Base-by-base conservation (phyloP, 345 rosid genomes). In the Conringia planisiliqua region DNA sequence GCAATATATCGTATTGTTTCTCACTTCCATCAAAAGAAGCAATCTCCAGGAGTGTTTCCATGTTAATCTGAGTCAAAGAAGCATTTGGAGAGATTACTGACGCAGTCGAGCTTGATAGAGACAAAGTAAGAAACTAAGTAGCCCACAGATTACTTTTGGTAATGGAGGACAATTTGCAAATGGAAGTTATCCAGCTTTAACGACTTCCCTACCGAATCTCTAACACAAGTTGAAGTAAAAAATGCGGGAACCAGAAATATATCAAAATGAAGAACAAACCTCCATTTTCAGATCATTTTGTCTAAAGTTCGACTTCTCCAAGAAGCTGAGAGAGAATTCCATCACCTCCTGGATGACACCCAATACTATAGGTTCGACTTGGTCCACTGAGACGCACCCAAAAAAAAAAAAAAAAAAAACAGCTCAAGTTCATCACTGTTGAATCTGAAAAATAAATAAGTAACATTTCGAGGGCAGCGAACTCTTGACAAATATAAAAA, bases 291-390 rank as follows among this genome's bases (percentile, higher is more conserved):
- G 83, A 82, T 90, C 92, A 68, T 78, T 89, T 12, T 67, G 62
- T 35, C 48, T 70, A 66, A 85, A 78, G 36, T 83, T 87, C 4
- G 90, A 84, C 60, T 82, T 82, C 87, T 89, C 98, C 84, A 95
- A 81, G 81, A 80, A 86, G 82, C 83, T 78, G 81, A 95, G 82
- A 32, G 89, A 84, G 81, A 95, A 95, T 67, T 92, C 97, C 81
- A 95, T 75, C 73, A 86, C 78, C 76, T 87, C 84, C 50, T 85
- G 89, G 75, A 79, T 78, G 6, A 92, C 86, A 1, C 86, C 92
- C 73, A 95, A 79, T 52, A 92, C 71, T 69, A 86, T 69, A 6
- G 88, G 89, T 42, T 89, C 98, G 36, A 83, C 84, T 73, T 89
- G 93, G 59, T 89, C 96, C 83, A 86, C 98, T 95, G 76, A 59